Percentiles rank a stretch among this genome's conserved stretches.
Evolutionary conservation across 257 asterid genomes (phyloP).

Genomic region (Solanum chmielewskii): DNA sequence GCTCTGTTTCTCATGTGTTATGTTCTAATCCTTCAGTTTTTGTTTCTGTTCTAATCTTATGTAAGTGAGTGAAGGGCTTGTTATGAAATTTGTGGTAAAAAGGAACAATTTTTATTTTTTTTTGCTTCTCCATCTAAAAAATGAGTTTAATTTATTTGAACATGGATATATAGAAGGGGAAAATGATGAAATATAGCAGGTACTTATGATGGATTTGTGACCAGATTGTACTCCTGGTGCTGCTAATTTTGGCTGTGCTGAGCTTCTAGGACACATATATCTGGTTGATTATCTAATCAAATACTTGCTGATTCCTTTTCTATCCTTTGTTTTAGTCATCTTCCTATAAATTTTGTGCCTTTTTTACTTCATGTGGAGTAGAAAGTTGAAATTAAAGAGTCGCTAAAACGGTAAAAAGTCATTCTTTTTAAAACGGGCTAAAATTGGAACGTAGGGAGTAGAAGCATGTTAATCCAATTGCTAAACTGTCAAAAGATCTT

Average conservation of each 20-base stretch:
- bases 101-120: not conserved
- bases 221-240: slow-evolving; percentile 10
- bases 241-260: not conserved
- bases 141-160: not conserved
- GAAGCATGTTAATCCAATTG: not conserved
- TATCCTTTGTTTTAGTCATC: not conserved
- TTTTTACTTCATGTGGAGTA: not conserved
- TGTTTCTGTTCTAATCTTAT: not conserved
- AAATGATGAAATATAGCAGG: slow-evolving; percentile 18
- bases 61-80: not conserved
- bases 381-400: no score
- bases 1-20: not conserved
- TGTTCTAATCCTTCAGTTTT: not conserved
- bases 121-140: not conserved
- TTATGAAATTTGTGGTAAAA: not conserved
- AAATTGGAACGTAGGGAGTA: not conserved
- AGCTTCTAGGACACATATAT: not conserved
- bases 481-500: not conserved
- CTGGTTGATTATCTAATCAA: not conserved
- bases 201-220: slow-evolving; percentile 8
- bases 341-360: not conserved
- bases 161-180: not conserved
- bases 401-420: not conserved
- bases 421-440: not conserved
- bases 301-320: slow-evolving; percentile 2